Evolutionary conservation across 257 asterid species (phyloP).

Genomic region (Solanum neorickii): DNA sequence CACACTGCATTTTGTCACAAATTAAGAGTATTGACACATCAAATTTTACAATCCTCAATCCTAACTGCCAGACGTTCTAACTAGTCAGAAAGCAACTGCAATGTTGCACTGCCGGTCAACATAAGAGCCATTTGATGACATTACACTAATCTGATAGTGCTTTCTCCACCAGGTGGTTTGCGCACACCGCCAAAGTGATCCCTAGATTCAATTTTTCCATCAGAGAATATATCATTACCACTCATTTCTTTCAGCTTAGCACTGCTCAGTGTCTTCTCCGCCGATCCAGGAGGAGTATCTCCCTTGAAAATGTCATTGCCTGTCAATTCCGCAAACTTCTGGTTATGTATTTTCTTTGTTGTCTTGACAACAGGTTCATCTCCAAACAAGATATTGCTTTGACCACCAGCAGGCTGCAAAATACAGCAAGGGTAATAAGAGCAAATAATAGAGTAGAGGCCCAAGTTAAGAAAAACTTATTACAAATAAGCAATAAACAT

Average conservation of each 20-base stretch:
- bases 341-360: constrained; percentile 65
- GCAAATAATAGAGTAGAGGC: background rate
- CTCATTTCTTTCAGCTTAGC: constrained; percentile 87
- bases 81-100: background rate
- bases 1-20: background rate
- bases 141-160: constrained; percentile 75
- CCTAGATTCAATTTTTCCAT: constrained; percentile 65
- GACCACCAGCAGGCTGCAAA: constrained; percentile 91
- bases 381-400: constrained; percentile 70
- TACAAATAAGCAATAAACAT: background rate
- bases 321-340: constrained; percentile 77
- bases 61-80: background rate
- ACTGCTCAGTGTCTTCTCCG: constrained; percentile 66
- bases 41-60: background rate
- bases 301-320: constrained; percentile 91
- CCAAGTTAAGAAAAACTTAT: background rate
- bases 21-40: background rate
- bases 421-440: background rate
- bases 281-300: constrained; percentile 56
- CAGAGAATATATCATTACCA: constrained; percentile 73
- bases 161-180: constrained; percentile 85
- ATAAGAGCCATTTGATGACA: background rate
- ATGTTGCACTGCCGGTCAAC: background rate
- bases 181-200: constrained; percentile 84
- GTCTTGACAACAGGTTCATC: constrained; percentile 61